A percentile compares a stretch with the other conserved stretches of the same genome.
Conservation (phyloP, 2,329 filamentous ascomycete genomes). For the Magnaporthiopsis rhizophila region DNA sequence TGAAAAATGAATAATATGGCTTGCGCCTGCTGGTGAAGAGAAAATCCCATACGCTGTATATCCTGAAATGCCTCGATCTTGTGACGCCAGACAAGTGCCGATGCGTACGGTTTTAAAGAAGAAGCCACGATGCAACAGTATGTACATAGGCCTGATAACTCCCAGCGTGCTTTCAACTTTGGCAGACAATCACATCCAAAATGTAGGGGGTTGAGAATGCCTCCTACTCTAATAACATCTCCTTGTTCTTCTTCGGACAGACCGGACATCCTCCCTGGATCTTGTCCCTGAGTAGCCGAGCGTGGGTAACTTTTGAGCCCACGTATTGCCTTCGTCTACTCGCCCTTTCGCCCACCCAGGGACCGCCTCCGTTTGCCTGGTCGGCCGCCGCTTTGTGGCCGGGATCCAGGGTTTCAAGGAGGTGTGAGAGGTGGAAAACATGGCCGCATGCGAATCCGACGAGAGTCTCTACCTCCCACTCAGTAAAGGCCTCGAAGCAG, state of each 20-base stretch:
- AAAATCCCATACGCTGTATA: neutral
- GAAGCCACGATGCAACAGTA: neutral
- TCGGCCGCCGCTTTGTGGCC: constrained; percentile 34
- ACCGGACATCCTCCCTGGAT: constrained; percentile 58
- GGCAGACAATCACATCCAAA: no score
- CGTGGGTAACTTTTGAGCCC: constrained; percentile 80
- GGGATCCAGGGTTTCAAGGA: constrained; percentile 47
- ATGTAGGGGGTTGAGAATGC: neutral
- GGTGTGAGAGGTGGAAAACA: constrained; percentile 68
- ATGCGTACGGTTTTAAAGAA: neutral
- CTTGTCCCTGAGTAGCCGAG: constrained; percentile 65
- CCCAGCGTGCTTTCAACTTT: no score
- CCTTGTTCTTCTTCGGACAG: constrained; percentile 27
- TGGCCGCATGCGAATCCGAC: constrained; percentile 78
- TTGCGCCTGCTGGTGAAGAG: neutral
- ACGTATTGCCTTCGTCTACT: constrained; percentile 27
- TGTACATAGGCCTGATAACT: neutral
- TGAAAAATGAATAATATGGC: neutral
- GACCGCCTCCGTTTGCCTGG: neutral
- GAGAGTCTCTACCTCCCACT: constrained; percentile 61
- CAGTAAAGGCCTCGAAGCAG: constrained; percentile 48
- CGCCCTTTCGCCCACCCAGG: neutral
- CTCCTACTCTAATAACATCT: constrained; percentile 1
- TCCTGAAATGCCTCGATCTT: no score
- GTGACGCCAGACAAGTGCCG: neutral